Evolutionary conservation across 2,329 filamentous ascomycete species (phyloP).

Genomic region (Trichoderma semiorbis): DNA sequence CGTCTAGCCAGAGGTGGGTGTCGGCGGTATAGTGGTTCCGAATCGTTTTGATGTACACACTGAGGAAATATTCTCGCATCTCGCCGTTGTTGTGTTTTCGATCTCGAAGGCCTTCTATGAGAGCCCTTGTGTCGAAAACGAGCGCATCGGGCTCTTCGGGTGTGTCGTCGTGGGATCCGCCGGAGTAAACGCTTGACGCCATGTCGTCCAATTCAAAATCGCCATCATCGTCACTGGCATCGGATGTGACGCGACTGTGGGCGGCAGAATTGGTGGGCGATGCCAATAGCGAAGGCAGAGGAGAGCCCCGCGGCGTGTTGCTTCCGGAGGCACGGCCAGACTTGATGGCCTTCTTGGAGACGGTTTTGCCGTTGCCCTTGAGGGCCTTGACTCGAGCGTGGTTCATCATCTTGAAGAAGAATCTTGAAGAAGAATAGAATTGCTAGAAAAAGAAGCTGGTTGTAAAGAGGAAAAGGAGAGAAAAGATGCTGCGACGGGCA

Average conservation of each 20-base stretch:
- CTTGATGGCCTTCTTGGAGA: constrained; percentile 63
- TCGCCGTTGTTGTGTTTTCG: constrained; percentile 75
- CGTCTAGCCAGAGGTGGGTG: constrained; percentile 49
- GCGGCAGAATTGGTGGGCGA: constrained; percentile 59
- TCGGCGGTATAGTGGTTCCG: constrained; percentile 42
- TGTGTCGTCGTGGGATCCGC: constrained; percentile 43
- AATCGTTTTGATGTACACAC: constrained; percentile 46
- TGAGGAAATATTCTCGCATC: constrained; percentile 54
- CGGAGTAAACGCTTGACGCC: constrained; percentile 42
- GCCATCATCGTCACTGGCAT: constrained; percentile 51
- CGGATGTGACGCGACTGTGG: constrained; percentile 60
- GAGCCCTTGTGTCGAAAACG: constrained; percentile 57
- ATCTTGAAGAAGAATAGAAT: not conserved
- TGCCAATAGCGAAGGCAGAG: constrained; percentile 52
- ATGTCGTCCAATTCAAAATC: constrained; percentile 41
- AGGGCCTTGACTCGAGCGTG: constrained; percentile 66
- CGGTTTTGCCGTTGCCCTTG: constrained; percentile 66
- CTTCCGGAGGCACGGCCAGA: constrained; percentile 56
- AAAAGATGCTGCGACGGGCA: not conserved
- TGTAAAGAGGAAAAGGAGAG: not conserved
- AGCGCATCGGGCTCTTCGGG: constrained; percentile 63
- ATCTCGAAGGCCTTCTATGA: constrained; percentile 66
- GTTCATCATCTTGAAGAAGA: constrained; percentile 48
- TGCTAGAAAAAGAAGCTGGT: not conserved
- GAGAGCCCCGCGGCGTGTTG: constrained; percentile 59